phyloP scores from a whole-genome alignment of 805 yeast genomes.

The Ogataea neopini region DNA sequence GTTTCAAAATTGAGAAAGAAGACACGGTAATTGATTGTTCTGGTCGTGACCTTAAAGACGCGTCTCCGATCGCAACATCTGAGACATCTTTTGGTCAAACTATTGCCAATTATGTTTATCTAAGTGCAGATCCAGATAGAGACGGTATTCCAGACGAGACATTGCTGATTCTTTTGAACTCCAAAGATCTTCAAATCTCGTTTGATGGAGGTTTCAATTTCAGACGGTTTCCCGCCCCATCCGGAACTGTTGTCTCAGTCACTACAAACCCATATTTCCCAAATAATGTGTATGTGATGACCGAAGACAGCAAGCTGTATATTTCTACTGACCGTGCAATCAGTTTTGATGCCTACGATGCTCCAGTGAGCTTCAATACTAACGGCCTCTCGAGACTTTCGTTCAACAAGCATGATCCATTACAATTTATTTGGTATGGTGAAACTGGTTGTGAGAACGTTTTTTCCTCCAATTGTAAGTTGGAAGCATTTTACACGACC shows the following conservation, averaged over 20 bases:
- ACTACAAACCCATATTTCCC: slow-evolving; percentile 59
- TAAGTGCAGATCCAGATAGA: slow-evolving; percentile 49
- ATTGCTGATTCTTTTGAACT: slow-evolving; percentile 57
- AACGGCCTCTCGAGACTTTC: slow-evolving; percentile 44
- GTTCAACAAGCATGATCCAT: slow-evolving; percentile 59
- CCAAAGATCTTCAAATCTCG: slow-evolving; percentile 59
- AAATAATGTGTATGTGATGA: slow-evolving; percentile 56
- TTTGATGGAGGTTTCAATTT: slow-evolving; percentile 66
- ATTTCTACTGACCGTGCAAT: slow-evolving; percentile 69
- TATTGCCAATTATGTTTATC: slow-evolving; percentile 57
- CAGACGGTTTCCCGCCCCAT: slow-evolving; percentile 30
- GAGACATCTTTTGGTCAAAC: slow-evolving; percentile 51
- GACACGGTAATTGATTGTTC: slow-evolving; percentile 40
- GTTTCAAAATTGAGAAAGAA: slow-evolving; percentile 20
- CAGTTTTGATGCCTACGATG: slow-evolving; percentile 45
- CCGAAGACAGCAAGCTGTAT: slow-evolving; percentile 51
- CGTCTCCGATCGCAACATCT: slow-evolving; percentile 37
- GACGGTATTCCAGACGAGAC: slow-evolving; percentile 56
- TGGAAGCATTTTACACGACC: slow-evolving; percentile 59
- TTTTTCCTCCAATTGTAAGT: slow-evolving; percentile 49
- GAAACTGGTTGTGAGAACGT: slow-evolving; percentile 53
- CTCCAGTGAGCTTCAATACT: slow-evolving; percentile 53
- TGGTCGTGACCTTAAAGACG: slow-evolving; percentile 25
- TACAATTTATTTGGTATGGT: slow-evolving; percentile 71
- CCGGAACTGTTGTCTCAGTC: slow-evolving; percentile 51